Conservation (phyloP, 2,329 filamentous ascomycete species). For the Aspergillus phoenicis region DNA sequence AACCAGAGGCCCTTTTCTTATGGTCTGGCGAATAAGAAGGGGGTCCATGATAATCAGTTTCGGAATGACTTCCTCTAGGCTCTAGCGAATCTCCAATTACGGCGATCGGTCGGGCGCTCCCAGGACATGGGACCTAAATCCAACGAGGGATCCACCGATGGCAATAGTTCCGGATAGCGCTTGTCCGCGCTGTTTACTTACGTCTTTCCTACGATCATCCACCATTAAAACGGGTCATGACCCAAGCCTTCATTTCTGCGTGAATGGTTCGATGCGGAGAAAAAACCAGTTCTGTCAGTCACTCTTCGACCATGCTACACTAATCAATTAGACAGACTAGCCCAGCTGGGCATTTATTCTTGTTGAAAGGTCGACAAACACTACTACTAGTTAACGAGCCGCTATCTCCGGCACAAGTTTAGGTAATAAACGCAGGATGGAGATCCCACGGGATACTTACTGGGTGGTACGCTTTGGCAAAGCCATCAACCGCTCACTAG, state of each 20-base stretch:
- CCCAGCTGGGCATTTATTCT: background rate
- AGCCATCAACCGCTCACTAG: slow-evolving; percentile 4
- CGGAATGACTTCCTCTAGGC: slow-evolving; percentile 4
- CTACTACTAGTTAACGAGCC: background rate
- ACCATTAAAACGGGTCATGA: slow-evolving; percentile 12
- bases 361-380: no score
- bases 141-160: slow-evolving; percentile 16
- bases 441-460: slow-evolving; percentile 1
- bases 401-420: background rate
- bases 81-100: slow-evolving; percentile 12
- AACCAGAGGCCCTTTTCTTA: background rate
- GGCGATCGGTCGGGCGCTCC: slow-evolving; percentile 19
- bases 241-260: slow-evolving; percentile 11
- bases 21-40: slow-evolving; percentile 7
- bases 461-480: background rate
- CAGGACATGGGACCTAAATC: slow-evolving; percentile 14
- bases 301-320: background rate
- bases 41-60: slow-evolving; percentile 7
- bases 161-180: slow-evolving; percentile 25
- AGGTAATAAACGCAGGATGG: background rate
- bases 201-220: slow-evolving; percentile 1
- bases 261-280: slow-evolving; percentile 17
- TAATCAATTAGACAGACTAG: background rate
- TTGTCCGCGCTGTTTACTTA: slow-evolving; percentile 11
- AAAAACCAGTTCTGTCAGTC: slow-evolving; percentile 6